Evolutionary conservation across 1,139 yeast genomes (phyloP).

Genomic region (Magnusiomyces tetraspermus): DNA sequence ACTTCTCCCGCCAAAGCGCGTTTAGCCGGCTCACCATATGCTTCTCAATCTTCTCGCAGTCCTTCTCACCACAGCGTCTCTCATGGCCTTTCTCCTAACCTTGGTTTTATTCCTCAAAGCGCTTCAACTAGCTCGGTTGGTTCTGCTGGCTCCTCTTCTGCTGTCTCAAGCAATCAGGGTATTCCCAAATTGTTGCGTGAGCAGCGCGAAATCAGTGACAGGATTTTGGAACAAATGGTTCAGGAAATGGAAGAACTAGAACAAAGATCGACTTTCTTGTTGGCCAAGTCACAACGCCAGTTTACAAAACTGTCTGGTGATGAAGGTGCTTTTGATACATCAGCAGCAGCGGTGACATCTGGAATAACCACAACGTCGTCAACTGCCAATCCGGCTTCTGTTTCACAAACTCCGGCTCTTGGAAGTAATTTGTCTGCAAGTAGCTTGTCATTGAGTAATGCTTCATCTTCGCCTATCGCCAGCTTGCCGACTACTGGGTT

Average conservation of each 20-base stretch:
- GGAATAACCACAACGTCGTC: too few species aligned
- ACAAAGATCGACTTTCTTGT: constrained; percentile 21
- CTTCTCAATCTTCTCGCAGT: background rate
- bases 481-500: background rate
- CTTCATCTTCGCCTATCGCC: background rate
- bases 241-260: constrained; percentile 26
- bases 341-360: background rate
- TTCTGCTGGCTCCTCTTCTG: constrained; percentile 1
- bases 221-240: constrained; percentile 25
- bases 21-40: background rate
- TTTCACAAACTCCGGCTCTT: background rate
- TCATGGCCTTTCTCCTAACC: background rate
- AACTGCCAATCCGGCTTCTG: too few species aligned
- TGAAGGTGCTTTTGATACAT: background rate
- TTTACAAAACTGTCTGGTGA: background rate
- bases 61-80: too few species aligned
- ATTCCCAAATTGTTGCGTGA: constrained; percentile 9
- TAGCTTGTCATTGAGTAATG: background rate
- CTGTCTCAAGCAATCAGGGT: background rate
- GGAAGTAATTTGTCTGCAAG: background rate
- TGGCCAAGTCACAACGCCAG: constrained; percentile 11
- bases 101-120: background rate
- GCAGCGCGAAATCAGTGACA: constrained; percentile 20
- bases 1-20: background rate
- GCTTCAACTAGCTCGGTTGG: background rate